Evolutionary conservation across 176 grass and related monocot genomes (phyloP), one percentile per base, ranked within the genome.

Genomic region (Cocos nucifera): DNA sequence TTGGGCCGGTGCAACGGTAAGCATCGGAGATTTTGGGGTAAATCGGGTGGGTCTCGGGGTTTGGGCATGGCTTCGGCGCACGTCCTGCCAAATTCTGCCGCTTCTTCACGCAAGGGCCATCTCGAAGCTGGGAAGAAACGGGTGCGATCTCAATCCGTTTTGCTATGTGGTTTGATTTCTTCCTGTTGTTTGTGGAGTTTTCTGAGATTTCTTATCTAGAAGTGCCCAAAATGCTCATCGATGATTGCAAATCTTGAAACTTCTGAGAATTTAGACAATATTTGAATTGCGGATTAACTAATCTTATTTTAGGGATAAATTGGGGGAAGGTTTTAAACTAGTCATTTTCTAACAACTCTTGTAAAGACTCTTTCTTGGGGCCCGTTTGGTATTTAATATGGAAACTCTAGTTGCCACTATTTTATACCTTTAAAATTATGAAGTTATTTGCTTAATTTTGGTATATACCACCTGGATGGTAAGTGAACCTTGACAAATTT

Each of bases 61-160:
- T n/a, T 32, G 15, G 16, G 15, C 20, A 98, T 98, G 93, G 87
- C 81, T 68, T 98, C 87, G 64, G 78, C 81, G 74, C 83, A 87
- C 73, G 86, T 68, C 51, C 54, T 73, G 57, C 74, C 74, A 3
- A 76, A 53, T 77, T 62, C 77, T 48, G 22, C 75, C 56, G 56
- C 53, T 52, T 84, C 81, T 49, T 53, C 76, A 70, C 88, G 85
- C 52, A 88, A 93, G 67, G 79, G 77, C 29, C 85, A 92, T 64
- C 88, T 92, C 52, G 88, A 93, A 73, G 74, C 88, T 39, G 94
- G 94, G 60, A 99, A 99, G 88, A 99, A 99, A 58, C 75, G 68
- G 85, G 94, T 99, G 79, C 21, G 56, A 60, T 21, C 35, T 72
- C 30, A 57, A 52, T 62, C 61, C 22, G 53, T 15, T 75, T 80